Evolutionary conservation across 192 early-diverging fungal genomes (phyloP), one percentile per base, ranked within the genome.

Genomic region (Cetraspora pellucida): DNA sequence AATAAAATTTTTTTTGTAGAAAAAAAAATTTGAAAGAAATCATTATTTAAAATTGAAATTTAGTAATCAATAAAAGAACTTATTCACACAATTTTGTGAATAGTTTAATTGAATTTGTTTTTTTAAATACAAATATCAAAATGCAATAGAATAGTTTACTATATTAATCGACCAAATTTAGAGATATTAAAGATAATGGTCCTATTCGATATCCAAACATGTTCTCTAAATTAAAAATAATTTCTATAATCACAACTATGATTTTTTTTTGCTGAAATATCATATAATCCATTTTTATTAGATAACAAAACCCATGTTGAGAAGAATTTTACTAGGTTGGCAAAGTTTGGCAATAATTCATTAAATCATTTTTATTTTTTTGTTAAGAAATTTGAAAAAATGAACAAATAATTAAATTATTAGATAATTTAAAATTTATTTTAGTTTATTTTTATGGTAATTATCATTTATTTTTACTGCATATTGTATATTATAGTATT

Each of bases 301-400:
- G 21, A 59, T n/a, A 59, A 59, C n/a, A 2, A 25, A 59, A n/a
- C 6, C 23, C 57, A 59, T n/a, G n/a, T 59, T 9, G 23, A n/a
- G n/a, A n/a, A 59, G 23, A n/a, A 59, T 59, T 59, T 59, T 59
- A 59, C 21, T 59, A 59, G 23, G 57, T 59, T 59, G 21, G 57
- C n/a, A 23, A 59, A 59, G 57, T 59, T 23, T 21, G 57, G 57
- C 6, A 59, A 59, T 59, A n/a, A 59, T 25, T 1, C 23, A 25
- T 59, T 59, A n/a, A 59, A 59, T 59, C 57, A 59, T 59, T n/a
- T 23, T n/a, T 59, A 25, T 59, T 59, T 59, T 59, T 59, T 59
- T 59, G n/a, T 59, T 2, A 59, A 59, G n/a, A 59, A 59, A 25
- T 59, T 59, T 59, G 2, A 9, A 2, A 59, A 59, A 59, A 25